A percentile compares a stretch with the other conserved stretches of the same genome.
Conservation (phyloP, 352 stramenopile species). For the Thraustochytrium sp. region DNA sequence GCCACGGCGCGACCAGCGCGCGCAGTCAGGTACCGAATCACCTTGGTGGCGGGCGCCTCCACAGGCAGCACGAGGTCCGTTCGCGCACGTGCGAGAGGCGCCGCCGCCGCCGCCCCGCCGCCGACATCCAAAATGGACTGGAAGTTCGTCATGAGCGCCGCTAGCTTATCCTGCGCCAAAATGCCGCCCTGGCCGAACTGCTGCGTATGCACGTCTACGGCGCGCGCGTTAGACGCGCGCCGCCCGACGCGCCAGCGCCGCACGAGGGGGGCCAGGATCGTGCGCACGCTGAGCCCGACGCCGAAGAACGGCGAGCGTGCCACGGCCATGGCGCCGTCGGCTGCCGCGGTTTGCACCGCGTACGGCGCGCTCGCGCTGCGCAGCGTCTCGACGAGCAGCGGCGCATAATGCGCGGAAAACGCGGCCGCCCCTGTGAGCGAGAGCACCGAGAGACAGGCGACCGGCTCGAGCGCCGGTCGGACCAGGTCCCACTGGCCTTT, state of each 20-base stretch:
- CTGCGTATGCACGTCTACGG: not conserved
- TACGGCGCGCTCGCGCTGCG: not conserved
- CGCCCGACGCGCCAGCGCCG: not conserved
- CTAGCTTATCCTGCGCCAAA: not conserved
- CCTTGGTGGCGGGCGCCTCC: not conserved
- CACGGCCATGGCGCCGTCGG: not conserved
- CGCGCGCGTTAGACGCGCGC: not conserved
- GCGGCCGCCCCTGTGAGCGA: not conserved
- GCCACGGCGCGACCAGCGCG: not conserved
- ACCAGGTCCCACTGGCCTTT: not conserved
- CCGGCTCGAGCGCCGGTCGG: not conserved
- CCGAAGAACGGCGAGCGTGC: not conserved
- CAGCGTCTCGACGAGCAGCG: not conserved
- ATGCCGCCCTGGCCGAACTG: not conserved
- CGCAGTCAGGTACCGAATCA: not conserved
- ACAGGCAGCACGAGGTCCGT: slow-evolving; percentile 4
- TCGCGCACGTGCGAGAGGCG: not conserved
- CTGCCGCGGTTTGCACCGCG: not conserved
- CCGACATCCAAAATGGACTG: not conserved
- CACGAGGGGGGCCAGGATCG: not conserved
- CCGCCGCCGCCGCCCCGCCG: not conserved
- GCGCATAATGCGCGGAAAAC: not conserved
- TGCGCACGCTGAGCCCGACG: not conserved
- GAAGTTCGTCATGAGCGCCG: not conserved
- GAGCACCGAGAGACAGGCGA: not conserved